Evolutionary conservation across 1,284 basidiomycete genomes (phyloP).

Genomic region (Butyriboletus appendiculatus): DNA sequence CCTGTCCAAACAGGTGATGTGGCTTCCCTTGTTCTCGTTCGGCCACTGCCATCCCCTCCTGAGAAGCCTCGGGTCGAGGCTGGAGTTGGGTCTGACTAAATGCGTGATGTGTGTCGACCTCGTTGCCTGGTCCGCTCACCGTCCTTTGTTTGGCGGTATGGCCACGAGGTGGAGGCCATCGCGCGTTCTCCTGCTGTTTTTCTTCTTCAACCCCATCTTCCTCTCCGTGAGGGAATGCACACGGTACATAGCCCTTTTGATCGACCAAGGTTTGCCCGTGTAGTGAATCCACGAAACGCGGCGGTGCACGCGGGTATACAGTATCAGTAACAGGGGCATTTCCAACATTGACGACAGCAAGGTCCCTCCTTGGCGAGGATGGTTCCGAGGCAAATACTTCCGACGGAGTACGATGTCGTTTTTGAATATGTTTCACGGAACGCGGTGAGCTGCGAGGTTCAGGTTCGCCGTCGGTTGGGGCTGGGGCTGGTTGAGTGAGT

Average conservation of each 20-base stretch:
- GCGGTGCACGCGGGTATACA: conserved; percentile 19
- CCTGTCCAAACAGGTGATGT: neutral
- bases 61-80: neutral
- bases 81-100: conserved; percentile 21
- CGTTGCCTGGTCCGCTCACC: neutral
- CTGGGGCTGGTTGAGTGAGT: neutral
- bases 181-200: neutral
- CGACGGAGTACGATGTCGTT: conserved; percentile 11
- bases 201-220: neutral
- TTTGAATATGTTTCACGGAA: conserved; percentile 7
- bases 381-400: conserved; percentile 24
- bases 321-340: neutral
- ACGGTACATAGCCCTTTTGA: conserved; percentile 21
- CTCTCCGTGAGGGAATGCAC: neutral
- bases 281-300: conserved; percentile 25
- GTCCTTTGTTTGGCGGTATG: neutral
- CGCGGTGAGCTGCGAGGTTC: neutral
- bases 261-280: conserved; percentile 24
- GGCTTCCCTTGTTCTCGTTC: neutral
- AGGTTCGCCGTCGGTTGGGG: neutral
- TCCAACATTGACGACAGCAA: neutral
- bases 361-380: conserved; percentile 7
- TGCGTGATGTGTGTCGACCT: conserved; percentile 16
- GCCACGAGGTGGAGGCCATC: conserved; percentile 27
- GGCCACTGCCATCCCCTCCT: neutral